These are phyloP conservation scores for Tephrocybe sp. DNA, from an alignment of 768 basidiomycete species.

Conservation along the genomic window DNA sequence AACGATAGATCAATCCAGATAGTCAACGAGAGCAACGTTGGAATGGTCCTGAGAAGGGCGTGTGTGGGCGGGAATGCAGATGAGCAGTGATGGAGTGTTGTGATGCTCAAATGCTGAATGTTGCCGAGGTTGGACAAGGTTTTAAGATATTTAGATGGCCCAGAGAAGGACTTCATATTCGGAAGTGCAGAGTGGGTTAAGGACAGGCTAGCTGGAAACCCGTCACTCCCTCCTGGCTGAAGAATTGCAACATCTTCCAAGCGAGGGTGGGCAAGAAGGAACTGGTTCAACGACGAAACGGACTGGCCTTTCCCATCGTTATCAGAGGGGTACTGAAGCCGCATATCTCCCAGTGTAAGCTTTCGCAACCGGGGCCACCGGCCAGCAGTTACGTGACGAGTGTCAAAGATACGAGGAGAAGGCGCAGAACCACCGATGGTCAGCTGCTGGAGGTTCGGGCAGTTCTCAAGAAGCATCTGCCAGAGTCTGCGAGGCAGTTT, in stretches of 20 bases:
- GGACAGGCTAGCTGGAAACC: conserved; percentile 25
- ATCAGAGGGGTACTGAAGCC: conserved; percentile 19
- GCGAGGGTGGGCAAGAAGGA: conserved; percentile 31
- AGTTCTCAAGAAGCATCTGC: conserved; percentile 40
- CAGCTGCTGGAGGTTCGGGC: conserved; percentile 37
- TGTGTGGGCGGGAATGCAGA: conserved; percentile 33
- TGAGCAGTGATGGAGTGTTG: conserved; percentile 31
- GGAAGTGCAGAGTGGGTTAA: conserved; percentile 27
- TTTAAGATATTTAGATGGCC: conserved; percentile 29
- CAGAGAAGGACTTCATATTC: conserved; percentile 29
- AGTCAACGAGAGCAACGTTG: conserved; percentile 27
- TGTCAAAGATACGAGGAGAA: conserved; percentile 38
- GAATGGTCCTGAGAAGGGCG: conserved; percentile 27
- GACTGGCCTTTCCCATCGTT: conserved; percentile 23
- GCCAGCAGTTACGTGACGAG: conserved; percentile 33
- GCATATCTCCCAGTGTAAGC: conserved; percentile 33
- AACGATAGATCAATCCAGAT: conserved; percentile 39
- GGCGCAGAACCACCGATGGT: conserved; percentile 34
- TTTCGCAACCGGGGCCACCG: conserved; percentile 36
- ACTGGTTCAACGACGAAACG: conserved; percentile 28
- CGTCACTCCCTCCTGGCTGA: conserved; percentile 27
- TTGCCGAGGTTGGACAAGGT: conserved; percentile 27
- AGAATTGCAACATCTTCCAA: conserved; percentile 29
- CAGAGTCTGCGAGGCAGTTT: conserved; percentile 37
- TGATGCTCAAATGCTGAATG: conserved; percentile 29